Conservation (phyloP, 352 stramenopile genomes). For the Pythium sukuiense region DNA sequence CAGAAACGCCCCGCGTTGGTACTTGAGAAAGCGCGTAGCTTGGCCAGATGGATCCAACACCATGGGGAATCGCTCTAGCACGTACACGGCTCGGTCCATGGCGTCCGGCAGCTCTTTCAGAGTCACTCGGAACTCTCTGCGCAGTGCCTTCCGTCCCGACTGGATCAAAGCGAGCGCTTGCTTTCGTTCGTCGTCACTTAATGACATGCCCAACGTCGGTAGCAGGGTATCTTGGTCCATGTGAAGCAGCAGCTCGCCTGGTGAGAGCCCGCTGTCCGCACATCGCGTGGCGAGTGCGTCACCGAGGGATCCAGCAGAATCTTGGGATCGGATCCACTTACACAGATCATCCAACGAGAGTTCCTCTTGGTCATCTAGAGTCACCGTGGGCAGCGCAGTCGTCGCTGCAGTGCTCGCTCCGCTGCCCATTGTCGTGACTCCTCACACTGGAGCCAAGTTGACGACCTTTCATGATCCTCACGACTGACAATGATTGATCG, state of each 20-base stretch:
- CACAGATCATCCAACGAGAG: slow-evolving; percentile 33
- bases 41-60: slow-evolving; percentile 79
- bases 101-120: slow-evolving; percentile 85
- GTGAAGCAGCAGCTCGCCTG: slow-evolving; percentile 27
- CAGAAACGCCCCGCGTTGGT: slow-evolving; percentile 87
- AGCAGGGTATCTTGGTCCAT: slow-evolving; percentile 40
- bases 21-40: slow-evolving; percentile 87
- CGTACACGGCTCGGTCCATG: slow-evolving; percentile 85
- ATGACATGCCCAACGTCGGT: slow-evolving; percentile 16
- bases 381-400: neutral
- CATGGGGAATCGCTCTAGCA: slow-evolving; percentile 86
- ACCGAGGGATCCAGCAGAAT: slow-evolving; percentile 1
- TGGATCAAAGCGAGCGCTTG: slow-evolving; percentile 24
- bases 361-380: slow-evolving; percentile 19
- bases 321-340: slow-evolving; percentile 33
- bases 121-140: slow-evolving; percentile 35
- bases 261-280: slow-evolving; percentile 27
- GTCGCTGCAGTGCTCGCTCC: slow-evolving; percentile 24
- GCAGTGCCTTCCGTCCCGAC: slow-evolving; percentile 28
- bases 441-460: neutral
- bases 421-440: slow-evolving; percentile 24
- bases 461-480: slow-evolving; percentile 7
- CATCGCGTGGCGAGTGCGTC: slow-evolving; percentile 16
- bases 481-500: neutral
- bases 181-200: slow-evolving; percentile 15